phyloP scores from a whole-genome alignment of 2,329 filamentous ascomycete species.

The Verruconis gallopava region DNA sequence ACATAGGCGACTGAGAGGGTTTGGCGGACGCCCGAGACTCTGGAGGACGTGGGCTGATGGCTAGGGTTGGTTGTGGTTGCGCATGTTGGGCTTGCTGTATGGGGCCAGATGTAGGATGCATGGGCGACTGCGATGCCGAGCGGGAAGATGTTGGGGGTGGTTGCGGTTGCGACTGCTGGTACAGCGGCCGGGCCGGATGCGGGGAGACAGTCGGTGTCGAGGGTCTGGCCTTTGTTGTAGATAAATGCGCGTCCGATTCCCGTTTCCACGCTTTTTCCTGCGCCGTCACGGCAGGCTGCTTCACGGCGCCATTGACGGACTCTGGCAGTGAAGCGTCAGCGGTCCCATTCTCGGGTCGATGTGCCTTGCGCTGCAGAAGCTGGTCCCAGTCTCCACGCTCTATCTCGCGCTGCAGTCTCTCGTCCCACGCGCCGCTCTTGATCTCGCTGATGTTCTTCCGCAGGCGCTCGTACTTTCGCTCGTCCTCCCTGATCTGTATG shows the following conservation, averaged over 20 bases:
- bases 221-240: neutral
- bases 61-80: constrained; percentile 13
- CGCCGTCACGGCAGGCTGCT: neutral
- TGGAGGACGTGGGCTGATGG: constrained; percentile 19
- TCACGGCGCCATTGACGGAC: neutral
- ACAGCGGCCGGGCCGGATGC: neutral
- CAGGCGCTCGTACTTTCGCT: constrained; percentile 50
- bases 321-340: neutral
- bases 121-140: constrained; percentile 1
- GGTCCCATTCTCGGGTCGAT: neutral
- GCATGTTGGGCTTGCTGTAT: constrained; percentile 26
- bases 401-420: constrained; percentile 20
- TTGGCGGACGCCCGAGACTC: constrained; percentile 17
- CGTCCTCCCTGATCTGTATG: constrained; percentile 60
- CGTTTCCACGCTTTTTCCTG: neutral
- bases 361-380: neutral
- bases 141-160: constrained; percentile 5
- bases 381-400: constrained; percentile 10
- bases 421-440: constrained; percentile 46
- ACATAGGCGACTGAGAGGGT: constrained; percentile 22
- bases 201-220: neutral
- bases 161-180: neutral
- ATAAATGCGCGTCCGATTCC: neutral
- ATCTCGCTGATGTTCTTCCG: constrained; percentile 57
- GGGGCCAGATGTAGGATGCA: constrained; percentile 15